Evolutionary conservation across 805 yeast genomes (phyloP).

Genomic region (Saccharomycopsis fodiens): DNA sequence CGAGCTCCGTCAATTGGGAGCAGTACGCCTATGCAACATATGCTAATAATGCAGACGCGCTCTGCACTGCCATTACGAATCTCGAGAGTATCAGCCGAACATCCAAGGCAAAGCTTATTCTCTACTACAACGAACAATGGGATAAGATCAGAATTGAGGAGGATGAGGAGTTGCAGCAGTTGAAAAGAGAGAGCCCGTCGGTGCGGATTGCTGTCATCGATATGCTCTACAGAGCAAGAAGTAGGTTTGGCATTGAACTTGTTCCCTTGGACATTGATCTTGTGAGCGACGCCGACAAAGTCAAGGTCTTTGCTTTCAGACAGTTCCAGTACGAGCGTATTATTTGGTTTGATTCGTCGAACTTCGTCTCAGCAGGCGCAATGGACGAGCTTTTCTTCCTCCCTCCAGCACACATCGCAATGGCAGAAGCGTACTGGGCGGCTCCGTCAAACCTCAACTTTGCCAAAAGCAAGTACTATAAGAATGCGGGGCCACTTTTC

Average conservation of each 20-base stretch:
- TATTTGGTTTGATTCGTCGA: neutral
- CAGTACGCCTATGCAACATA: conserved; percentile 5
- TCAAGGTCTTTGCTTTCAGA: conserved; percentile 4
- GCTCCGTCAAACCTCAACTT: neutral
- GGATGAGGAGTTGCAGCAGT: conserved; percentile 3
- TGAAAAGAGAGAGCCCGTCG: neutral
- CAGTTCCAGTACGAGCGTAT: conserved; percentile 4
- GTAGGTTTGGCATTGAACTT: neutral
- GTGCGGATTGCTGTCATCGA: conserved; percentile 3
- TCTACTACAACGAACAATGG: conserved; percentile 4
- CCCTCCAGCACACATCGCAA: conserved; percentile 8
- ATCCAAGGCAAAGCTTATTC: neutral
- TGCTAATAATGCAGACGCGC: conserved; percentile 1
- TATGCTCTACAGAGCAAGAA: neutral
- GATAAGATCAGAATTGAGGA: neutral
- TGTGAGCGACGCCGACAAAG: neutral
- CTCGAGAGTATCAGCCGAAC: neutral
- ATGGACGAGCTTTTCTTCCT: conserved; percentile 7
- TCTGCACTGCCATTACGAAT: conserved; percentile 6
- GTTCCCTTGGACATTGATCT: conserved; percentile 1
- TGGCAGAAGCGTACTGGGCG: conserved; percentile 3
- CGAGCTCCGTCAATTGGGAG: neutral
- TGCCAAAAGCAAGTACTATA: neutral
- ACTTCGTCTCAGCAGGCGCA: neutral
- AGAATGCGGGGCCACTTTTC: neutral